Evolutionary conservation across 345 rosid species (phyloP).

Genomic region (Corchorus capsularis): DNA sequence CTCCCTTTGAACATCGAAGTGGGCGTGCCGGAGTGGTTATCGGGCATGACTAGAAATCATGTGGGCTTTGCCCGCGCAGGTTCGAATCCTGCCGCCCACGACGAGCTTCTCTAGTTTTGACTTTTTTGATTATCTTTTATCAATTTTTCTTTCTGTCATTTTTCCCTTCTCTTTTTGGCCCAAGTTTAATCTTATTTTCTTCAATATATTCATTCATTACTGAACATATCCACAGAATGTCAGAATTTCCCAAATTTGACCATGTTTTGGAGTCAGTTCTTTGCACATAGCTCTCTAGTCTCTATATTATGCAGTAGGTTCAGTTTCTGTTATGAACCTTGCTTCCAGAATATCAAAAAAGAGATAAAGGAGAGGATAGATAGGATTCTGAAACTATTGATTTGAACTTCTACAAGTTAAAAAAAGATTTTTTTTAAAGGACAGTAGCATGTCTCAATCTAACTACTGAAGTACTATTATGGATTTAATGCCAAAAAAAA

Average conservation of each 20-base stretch:
- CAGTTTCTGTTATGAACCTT: not conserved
- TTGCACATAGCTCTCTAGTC: not conserved
- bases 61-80: slow-evolving; percentile 94
- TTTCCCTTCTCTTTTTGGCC: no score
- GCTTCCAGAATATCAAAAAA: not conserved
- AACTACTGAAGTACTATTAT: not conserved
- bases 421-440: not conserved
- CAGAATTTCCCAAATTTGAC: not conserved
- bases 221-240: not conserved
- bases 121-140: no score
- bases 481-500: no score
- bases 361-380: not conserved
- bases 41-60: slow-evolving; percentile 92
- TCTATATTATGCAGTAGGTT: no score
- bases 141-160: no score
- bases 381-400: not conserved
- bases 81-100: slow-evolving; percentile 79
- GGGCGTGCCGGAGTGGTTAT: slow-evolving; percentile 77
- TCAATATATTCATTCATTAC: no score
- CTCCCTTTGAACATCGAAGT: not conserved
- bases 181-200: no score
- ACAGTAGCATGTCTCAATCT: slow-evolving; percentile 2
- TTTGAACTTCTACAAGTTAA: no score
- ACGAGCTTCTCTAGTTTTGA: slow-evolving; percentile 20
- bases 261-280: not conserved